Conservation (phyloP, 208 protist genomes). For the Borovskyia barvae region DNA sequence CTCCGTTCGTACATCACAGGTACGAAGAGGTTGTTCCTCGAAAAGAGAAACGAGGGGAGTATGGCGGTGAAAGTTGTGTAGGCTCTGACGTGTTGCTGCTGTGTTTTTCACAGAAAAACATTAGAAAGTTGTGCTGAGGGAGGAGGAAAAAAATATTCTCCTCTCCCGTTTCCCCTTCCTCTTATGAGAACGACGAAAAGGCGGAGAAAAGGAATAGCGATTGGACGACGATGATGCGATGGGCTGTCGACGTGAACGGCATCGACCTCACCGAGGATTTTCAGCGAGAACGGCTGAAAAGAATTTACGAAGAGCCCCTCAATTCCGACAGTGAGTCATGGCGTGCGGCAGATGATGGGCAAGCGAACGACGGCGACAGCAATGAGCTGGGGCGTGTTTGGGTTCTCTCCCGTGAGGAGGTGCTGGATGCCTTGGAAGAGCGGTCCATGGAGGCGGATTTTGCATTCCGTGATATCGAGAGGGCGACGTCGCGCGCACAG, state of each 20-base stretch:
- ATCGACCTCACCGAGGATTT: conserved; percentile 78
- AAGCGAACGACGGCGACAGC: conserved; percentile 9
- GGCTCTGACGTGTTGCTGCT: too few species aligned
- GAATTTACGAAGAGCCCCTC: conserved; percentile 19
- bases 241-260: conserved; percentile 75
- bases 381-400: conserved; percentile 48
- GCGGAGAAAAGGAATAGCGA: background rate
- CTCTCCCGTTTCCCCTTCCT: too few species aligned
- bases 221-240: conserved; percentile 63
- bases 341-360: conserved; percentile 17
- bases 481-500: background rate
- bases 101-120: too few species aligned
- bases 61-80: too few species aligned
- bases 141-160: too few species aligned
- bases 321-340: conserved; percentile 13
- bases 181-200: too few species aligned
- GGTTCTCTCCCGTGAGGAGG: conserved; percentile 39
- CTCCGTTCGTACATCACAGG: too few species aligned
- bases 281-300: conserved; percentile 50
- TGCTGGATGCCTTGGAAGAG: conserved; percentile 30
- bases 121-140: too few species aligned
- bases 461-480: conserved; percentile 12
- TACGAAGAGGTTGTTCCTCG: too few species aligned
- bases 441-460: conserved; percentile 11
- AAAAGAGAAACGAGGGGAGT: too few species aligned